phyloP scores from a whole-genome alignment of 2,329 filamentous ascomycete species.

The Alternaria atra region DNA sequence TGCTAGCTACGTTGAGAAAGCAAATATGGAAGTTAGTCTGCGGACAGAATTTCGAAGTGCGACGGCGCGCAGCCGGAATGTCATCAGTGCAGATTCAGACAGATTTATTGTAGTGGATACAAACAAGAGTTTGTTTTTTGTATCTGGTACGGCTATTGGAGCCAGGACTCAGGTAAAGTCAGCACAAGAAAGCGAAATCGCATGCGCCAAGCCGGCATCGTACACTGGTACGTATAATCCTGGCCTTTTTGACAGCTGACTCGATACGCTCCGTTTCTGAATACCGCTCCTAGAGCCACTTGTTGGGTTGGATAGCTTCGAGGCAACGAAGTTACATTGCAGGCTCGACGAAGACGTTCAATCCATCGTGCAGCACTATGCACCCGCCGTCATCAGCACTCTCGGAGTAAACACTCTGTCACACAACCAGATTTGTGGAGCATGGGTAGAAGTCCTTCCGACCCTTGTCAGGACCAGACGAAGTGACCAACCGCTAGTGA shows the following conservation, averaged over 20 bases:
- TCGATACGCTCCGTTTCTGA: too few relatives aligned
- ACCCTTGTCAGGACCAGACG: neutral
- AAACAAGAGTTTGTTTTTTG: neutral
- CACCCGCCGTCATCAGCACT: neutral
- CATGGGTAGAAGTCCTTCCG: neutral
- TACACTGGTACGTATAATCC: too few relatives aligned
- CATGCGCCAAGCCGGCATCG: too few relatives aligned
- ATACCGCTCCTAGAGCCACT: too few relatives aligned
- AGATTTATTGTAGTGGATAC: neutral
- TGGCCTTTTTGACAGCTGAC: too few relatives aligned
- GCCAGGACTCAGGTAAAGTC: neutral
- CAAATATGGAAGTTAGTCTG: neutral
- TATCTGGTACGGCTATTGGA: neutral
- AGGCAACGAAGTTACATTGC: too few relatives aligned
- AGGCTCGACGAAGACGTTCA: too few relatives aligned
- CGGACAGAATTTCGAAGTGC: neutral
- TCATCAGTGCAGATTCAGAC: neutral
- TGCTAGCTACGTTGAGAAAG: neutral
- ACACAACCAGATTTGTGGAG: neutral
- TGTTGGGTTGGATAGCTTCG: too few relatives aligned
- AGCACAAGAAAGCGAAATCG: neutral
- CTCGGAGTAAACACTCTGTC: neutral
- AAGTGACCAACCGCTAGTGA: neutral
- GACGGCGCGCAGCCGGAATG: neutral
- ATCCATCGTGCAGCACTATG: neutral